These are phyloP conservation scores for Ramichloridium luteum DNA, from an alignment of 2,329 filamentous ascomycete genomes.

Conservation along the genomic window DNA sequence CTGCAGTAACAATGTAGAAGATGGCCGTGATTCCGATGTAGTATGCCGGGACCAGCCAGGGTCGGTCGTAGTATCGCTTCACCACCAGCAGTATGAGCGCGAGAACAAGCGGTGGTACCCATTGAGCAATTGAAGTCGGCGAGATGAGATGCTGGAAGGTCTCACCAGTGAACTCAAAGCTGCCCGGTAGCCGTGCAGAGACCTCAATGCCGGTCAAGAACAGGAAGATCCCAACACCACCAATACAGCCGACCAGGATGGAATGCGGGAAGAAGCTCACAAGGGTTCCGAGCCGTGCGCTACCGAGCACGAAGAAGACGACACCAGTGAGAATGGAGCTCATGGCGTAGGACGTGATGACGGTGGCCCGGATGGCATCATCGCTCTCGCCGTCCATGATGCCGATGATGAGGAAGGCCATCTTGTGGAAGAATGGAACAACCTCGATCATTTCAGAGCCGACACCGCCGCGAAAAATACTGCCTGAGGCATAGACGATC, in stretches of 20 bases:
- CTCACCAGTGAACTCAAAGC: slow-evolving; percentile 64
- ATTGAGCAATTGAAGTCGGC: slow-evolving; percentile 64
- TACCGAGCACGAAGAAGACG: slow-evolving; percentile 85
- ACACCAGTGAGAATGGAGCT: slow-evolving; percentile 84
- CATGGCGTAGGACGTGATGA: slow-evolving; percentile 78
- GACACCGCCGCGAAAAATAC: slow-evolving; percentile 79
- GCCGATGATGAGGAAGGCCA: slow-evolving; percentile 78
- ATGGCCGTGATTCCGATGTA: slow-evolving; percentile 66
- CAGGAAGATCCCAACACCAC: slow-evolving; percentile 91
- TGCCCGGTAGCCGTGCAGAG: slow-evolving; percentile 75
- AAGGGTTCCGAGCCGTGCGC: slow-evolving; percentile 76
- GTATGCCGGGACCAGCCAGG: slow-evolving; percentile 75
- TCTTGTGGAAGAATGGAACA: slow-evolving; percentile 97
- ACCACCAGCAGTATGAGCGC: slow-evolving; percentile 64
- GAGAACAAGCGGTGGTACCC: slow-evolving; percentile 66
- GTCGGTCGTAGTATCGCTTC: slow-evolving; percentile 64
- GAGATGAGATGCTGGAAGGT: slow-evolving; percentile 66
- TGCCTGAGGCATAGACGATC: slow-evolving; percentile 76
- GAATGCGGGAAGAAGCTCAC: slow-evolving; percentile 95
- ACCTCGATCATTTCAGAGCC: slow-evolving; percentile 98
- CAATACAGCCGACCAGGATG: slow-evolving; percentile 93
- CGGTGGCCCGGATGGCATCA: slow-evolving; percentile 82
- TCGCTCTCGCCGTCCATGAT: slow-evolving; percentile 68
- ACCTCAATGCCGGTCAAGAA: slow-evolving; percentile 87
- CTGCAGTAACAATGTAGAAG: slow-evolving; percentile 67